Percentiles rank a stretch among this genome's conserved stretches.
Evolutionary conservation across 176 grass and related monocot species (phyloP).

Genomic region (Triticum urartu): DNA sequence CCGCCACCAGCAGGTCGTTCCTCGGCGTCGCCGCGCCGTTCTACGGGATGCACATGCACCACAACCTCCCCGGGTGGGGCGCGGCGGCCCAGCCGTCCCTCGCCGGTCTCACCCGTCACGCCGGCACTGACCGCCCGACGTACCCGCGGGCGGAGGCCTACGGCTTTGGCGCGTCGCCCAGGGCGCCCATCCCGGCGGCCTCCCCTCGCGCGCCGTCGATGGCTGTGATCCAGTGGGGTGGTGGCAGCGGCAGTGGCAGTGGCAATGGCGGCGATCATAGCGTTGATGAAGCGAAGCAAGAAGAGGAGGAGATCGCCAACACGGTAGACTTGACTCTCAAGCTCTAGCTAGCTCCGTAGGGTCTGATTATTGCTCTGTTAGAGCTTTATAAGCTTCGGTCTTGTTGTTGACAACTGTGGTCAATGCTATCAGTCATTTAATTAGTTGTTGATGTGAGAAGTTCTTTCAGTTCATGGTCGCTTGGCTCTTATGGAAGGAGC

Average conservation of each 20-base stretch:
- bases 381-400: background rate
- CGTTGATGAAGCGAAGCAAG: background rate
- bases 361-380: background rate
- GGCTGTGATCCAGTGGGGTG: background rate
- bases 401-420: background rate
- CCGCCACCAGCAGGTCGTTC: conserved; percentile 8
- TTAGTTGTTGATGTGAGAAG: no score
- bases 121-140: background rate
- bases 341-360: conserved; percentile 30
- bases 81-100: background rate
- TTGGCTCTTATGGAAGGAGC: no score
- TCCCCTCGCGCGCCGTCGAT: background rate
- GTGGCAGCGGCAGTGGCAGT: background rate
- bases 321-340: conserved; percentile 42
- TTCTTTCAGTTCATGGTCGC: no score
- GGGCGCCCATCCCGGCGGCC: background rate
- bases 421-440: no score
- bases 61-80: conserved; percentile 11
- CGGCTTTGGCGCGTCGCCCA: background rate
- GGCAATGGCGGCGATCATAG: background rate
- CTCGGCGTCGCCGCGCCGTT: background rate
- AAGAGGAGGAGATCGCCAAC: background rate
- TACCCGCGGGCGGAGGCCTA: conserved; percentile 17
- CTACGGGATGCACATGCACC: conserved; percentile 32
- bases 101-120: background rate